Evolutionary conservation across 495 filamentous ascomycete species (phyloP).

Genomic region (Penicillium odoratum): DNA sequence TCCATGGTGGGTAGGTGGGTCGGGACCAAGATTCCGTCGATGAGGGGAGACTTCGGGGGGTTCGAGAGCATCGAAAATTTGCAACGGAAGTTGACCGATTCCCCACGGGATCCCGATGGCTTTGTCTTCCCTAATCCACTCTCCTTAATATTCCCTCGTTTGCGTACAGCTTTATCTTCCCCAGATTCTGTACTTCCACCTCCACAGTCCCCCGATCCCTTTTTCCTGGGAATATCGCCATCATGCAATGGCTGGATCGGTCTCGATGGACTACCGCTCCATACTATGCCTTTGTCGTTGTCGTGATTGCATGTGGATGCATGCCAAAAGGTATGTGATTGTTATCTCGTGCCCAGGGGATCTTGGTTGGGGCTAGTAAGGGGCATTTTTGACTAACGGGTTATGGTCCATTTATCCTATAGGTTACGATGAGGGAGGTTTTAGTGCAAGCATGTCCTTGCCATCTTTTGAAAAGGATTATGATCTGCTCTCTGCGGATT

Average conservation of each 20-base stretch:
- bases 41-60: background rate
- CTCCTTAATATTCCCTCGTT: background rate
- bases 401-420: background rate
- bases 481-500: conserved; percentile 37
- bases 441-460: conserved; percentile 43
- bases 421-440: conserved; percentile 53
- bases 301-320: conserved; percentile 42
- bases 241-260: conserved; percentile 34
- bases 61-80: background rate
- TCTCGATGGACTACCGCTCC: conserved; percentile 43
- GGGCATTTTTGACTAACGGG: background rate
- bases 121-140: conserved; percentile 7
- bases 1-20: background rate
- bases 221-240: conserved; percentile 7
- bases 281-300: conserved; percentile 41
- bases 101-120: conserved; percentile 6
- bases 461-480: conserved; percentile 42
- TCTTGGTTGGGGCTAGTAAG: background rate
- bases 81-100: conserved; percentile 24
- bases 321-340: conserved; percentile 43
- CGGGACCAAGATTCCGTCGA: background rate
- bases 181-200: conserved; percentile 6
- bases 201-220: conserved; percentile 9
- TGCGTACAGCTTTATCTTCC: conserved; percentile 16
- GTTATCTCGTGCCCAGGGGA: background rate